Percentiles rank a stretch among this genome's conserved stretches.
phyloP scores from a whole-genome alignment of 1,284 basidiomycete species.

The Apiotrichum domesticum region DNA sequence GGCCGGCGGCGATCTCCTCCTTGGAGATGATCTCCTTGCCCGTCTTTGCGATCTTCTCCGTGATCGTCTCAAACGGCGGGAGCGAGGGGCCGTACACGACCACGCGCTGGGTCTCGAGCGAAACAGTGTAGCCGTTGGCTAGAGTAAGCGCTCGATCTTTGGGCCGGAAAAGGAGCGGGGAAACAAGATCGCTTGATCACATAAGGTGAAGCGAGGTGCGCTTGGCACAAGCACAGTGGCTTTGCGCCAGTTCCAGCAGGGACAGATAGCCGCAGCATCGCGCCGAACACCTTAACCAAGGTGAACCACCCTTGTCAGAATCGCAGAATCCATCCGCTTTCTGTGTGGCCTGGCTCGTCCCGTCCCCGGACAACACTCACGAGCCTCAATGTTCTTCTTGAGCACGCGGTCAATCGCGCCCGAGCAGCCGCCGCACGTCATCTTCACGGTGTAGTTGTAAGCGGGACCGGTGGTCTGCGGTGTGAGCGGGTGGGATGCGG shows the following conservation, averaged over 20 bases:
- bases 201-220: background rate
- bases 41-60: constrained; percentile 46
- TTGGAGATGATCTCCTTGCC: constrained; percentile 40
- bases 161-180: background rate
- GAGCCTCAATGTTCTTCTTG: constrained; percentile 41
- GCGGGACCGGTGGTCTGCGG: constrained; percentile 27
- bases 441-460: constrained; percentile 44
- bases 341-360: too few species aligned
- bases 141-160: background rate
- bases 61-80: constrained; percentile 38
- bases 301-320: too few species aligned
- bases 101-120: constrained; percentile 38
- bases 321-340: too few species aligned
- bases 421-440: constrained; percentile 47
- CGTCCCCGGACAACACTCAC: constrained; percentile 27
- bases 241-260: too few species aligned
- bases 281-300: too few species aligned
- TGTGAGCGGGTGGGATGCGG: too few species aligned
- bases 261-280: too few species aligned
- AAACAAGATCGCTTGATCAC: too few species aligned
- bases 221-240: too few species aligned
- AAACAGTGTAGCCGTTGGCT: constrained; percentile 43
- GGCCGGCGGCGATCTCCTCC: constrained; percentile 19
- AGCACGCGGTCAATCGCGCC: constrained; percentile 45
- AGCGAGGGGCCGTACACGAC: constrained; percentile 43